A percentile compares a stretch with the other conserved stretches of the same genome.
These are phyloP conservation scores for Pseudotsuga menziesii DNA, from an alignment of 75 land plant genomes.

Conservation along the genomic window DNA sequence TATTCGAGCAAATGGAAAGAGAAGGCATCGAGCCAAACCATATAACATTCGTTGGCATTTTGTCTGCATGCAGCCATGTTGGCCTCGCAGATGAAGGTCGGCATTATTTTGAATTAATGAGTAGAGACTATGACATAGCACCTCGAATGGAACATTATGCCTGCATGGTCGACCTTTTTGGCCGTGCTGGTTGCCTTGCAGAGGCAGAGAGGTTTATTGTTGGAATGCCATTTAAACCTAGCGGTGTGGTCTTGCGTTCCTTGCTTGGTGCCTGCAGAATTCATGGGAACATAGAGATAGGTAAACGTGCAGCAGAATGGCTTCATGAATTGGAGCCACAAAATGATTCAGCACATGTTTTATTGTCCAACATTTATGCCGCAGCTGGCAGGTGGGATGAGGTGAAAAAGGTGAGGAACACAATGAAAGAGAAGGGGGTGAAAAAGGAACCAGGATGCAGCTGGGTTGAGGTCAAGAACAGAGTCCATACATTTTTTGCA, in stretches of 20 bases:
- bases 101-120: not conserved
- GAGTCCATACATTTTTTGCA: not conserved
- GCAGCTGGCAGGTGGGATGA: not conserved
- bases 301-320: not conserved
- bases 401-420: not conserved
- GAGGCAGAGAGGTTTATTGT: not conserved
- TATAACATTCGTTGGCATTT: slow-evolving; percentile 2
- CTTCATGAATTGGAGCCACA: not conserved
- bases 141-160: not conserved
- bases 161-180: not conserved
- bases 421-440: not conserved
- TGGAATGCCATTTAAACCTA: not conserved
- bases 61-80: slow-evolving; percentile 15
- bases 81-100: not conserved
- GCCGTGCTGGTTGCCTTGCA: not conserved
- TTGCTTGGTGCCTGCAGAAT: slow-evolving; percentile 1
- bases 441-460: slow-evolving; percentile 1
- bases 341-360: not conserved
- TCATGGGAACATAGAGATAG: not conserved
- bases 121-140: not conserved
- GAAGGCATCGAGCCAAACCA: slow-evolving; percentile 10
- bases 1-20: not conserved
- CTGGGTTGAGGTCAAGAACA: not conserved
- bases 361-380: not conserved
- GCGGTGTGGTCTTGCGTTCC: not conserved